phyloP scores from a whole-genome alignment of 2,329 filamentous ascomycete genomes.

The Epicoccum sorghinum region DNA sequence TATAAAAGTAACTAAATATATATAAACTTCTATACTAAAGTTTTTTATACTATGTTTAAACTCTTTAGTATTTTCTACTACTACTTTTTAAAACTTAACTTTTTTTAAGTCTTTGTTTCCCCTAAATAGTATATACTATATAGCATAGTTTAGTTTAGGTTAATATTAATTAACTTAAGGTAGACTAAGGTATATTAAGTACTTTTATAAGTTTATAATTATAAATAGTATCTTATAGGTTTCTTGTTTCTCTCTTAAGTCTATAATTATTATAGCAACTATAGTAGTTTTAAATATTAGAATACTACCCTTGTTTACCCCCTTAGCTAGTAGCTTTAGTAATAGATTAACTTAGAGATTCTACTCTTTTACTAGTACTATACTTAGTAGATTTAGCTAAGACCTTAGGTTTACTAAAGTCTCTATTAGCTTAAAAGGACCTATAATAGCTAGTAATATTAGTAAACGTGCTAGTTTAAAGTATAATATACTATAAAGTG shows the following conservation, averaged over 20 bases:
- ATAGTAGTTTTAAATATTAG: background rate
- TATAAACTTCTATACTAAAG: background rate
- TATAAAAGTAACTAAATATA: background rate
- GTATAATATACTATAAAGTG: background rate
- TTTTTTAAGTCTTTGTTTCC: background rate
- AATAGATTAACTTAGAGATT: background rate
- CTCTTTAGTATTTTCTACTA: background rate
- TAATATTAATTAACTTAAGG: background rate
- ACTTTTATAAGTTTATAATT: background rate
- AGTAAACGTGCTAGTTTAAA: background rate
- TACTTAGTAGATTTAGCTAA: background rate
- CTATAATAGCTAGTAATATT: background rate
- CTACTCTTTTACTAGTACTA: background rate
- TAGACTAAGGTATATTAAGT: background rate
- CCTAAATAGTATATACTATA: background rate
- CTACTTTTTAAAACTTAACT: background rate
- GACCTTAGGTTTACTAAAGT: background rate
- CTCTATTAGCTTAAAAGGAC: background rate
- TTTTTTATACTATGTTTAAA: background rate
- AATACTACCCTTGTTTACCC: background rate
- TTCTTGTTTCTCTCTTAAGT: background rate
- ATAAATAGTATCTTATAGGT: background rate
- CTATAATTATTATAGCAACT: background rate
- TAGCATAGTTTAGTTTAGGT: background rate
- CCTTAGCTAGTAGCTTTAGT: background rate